Conservation (phyloP, 164 flowering plant genomes). For the Chimonanthus praecox region DNA sequence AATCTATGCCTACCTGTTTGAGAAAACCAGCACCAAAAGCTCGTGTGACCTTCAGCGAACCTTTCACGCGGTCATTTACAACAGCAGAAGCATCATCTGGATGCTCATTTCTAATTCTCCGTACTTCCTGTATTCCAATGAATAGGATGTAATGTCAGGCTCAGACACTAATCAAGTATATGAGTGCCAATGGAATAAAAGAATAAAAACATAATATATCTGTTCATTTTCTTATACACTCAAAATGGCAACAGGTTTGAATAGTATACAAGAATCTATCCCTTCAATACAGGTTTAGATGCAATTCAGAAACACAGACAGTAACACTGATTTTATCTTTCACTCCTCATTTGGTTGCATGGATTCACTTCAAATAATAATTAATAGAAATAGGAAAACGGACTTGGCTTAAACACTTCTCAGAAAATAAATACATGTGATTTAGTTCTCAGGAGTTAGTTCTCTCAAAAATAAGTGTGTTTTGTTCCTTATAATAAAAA, state of each 20-base stretch:
- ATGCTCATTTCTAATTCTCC: conserved; percentile 64
- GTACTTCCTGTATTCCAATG: conserved; percentile 56
- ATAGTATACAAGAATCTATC: conserved; percentile 23
- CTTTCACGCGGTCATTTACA: conserved; percentile 69
- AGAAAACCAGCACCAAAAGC: conserved; percentile 96
- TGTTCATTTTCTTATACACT: not conserved
- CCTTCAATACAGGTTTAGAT: conserved; percentile 20
- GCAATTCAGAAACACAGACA: too few species aligned
- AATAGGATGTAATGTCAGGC: not conserved
- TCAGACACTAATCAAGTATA: not conserved
- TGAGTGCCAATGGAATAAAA: not conserved
- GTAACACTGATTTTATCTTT: too few species aligned
- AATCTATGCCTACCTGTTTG: conserved; percentile 50
- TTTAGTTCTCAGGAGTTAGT: too few species aligned
- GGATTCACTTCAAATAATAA: too few species aligned
- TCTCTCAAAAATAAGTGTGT: too few species aligned
- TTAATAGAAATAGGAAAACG: too few species aligned
- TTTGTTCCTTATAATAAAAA: too few species aligned
- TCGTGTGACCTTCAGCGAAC: conserved; percentile 85
- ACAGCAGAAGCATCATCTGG: conserved; percentile 65
- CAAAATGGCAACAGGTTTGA: not conserved
- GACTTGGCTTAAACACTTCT: too few species aligned
- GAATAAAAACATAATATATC: not conserved
- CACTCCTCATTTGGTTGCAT: too few species aligned
- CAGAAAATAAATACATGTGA: too few species aligned